These are phyloP conservation scores for Venturia aucupariae DNA, from an alignment of 2,329 filamentous ascomycete genomes.

Conservation along the genomic window DNA sequence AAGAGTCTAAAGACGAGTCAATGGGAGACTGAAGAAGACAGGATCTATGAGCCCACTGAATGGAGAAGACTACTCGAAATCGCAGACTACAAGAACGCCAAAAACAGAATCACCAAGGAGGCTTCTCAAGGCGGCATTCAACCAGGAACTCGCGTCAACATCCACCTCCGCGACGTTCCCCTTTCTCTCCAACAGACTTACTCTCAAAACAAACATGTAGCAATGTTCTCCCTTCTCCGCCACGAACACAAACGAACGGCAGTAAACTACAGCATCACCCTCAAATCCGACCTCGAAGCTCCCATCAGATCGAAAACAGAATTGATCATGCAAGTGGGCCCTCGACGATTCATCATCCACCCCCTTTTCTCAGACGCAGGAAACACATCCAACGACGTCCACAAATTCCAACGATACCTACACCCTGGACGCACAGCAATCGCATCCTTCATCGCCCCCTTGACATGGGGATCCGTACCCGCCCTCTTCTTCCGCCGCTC, in stretches of 20 bases:
- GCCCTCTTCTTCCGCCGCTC: slow-evolving; percentile 73
- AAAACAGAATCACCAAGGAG: slow-evolving; percentile 67
- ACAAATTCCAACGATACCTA: slow-evolving; percentile 89
- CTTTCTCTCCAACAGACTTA: slow-evolving; percentile 44
- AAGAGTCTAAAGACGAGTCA: slow-evolving; percentile 82
- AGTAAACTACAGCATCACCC: slow-evolving; percentile 80
- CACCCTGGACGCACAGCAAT: slow-evolving; percentile 86
- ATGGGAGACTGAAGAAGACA: slow-evolving; percentile 86
- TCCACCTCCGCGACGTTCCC: slow-evolving; percentile 60
- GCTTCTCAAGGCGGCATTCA: slow-evolving; percentile 80
- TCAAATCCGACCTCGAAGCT: slow-evolving; percentile 64
- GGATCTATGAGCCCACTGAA: slow-evolving; percentile 76
- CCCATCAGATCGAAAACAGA: slow-evolving; percentile 89
- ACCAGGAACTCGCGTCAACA: slow-evolving; percentile 71
- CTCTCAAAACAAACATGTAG: slow-evolving; percentile 41
- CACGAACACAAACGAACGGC: slow-evolving; percentile 93
- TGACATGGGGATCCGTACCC: slow-evolving; percentile 89
- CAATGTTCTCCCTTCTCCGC: slow-evolving; percentile 76
- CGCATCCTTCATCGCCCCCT: slow-evolving; percentile 78
- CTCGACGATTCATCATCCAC: slow-evolving; percentile 77
- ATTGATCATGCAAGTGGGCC: slow-evolving; percentile 82
- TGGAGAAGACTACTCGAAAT: slow-evolving; percentile 82
- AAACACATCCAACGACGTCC: slow-evolving; percentile 88
- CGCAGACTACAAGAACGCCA: slow-evolving; percentile 79
- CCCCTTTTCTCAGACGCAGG: slow-evolving; percentile 85